Evolutionary conservation across 768 basidiomycete genomes (phyloP), one percentile per base, ranked within the genome.

Genomic region (Leccinum rimulosum): DNA sequence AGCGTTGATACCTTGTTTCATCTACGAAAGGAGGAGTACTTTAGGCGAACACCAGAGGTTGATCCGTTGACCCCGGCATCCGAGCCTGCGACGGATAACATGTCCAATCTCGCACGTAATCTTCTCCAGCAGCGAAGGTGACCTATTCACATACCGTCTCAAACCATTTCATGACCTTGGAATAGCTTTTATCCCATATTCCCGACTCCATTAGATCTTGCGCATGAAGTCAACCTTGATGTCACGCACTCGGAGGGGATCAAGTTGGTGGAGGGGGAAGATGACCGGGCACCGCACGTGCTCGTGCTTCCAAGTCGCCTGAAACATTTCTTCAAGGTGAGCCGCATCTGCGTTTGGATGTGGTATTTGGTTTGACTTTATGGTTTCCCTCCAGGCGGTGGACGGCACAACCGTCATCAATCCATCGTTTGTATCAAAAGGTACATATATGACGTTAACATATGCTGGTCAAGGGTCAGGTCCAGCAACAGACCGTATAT

Each of bases 101-200:
- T 98, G 88, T 82, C 86, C 3, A 86, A 85, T 65, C 73, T 89
- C 8, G 88, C 89, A 61, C 80, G 93, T 22, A 89, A 93, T 68
- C 65, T 99, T 10, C 75, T 98, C 35, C 84, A 93, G 56, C 97
- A 99, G 66, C 80, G 93, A 71, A 93, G 88, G 95, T 93, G 59
- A 40, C 75, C 54, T 25, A 2, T 30, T 47, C 36, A 1, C 45
- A 28, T 28, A 1, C 15, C 25, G 6, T 35, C 27, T 0, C 35
- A 22, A 12, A 11, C 54, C 22, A 12, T 38, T 59, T 60, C 54
- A 58, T 50, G 28, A 6, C 4, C 28, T 1, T 25, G 38, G 17
- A 12, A 19, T 69, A 98, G 94, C 66, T 97, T 97, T 76, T 99
- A 98, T 70, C 97, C 97, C 0, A 74, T 97, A 43, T 98, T 98